Evolutionary conservation across 169 alveolate species (phyloP).

Genomic region (Plasmodium gallinaceum): DNA sequence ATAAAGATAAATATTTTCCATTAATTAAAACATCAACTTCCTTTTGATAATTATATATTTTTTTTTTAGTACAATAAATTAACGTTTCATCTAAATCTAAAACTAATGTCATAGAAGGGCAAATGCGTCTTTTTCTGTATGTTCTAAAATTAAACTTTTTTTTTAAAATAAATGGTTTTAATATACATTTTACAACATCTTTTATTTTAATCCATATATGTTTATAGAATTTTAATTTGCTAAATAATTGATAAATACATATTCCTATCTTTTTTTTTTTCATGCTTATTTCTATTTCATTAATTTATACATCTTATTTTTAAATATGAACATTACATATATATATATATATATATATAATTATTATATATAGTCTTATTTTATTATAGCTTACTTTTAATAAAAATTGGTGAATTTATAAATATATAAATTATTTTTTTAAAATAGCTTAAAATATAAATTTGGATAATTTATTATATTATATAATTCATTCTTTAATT

Average conservation of each 20-base stretch:
- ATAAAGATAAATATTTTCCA: constrained; percentile 68
- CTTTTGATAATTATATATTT: constrained; percentile 44
- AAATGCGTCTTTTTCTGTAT: constrained; percentile 40
- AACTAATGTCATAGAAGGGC: constrained; percentile 79
- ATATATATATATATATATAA: not conserved
- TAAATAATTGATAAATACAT: constrained; percentile 47
- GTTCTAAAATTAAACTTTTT: constrained; percentile 23
- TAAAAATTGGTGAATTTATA: too few species aligned
- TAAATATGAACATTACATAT: not conserved
- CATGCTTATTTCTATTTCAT: constrained; percentile 22
- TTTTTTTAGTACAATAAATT: constrained; percentile 69
- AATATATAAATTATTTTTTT: too few species aligned
- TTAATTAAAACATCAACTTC: constrained; percentile 72
- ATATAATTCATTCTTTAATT: too few species aligned
- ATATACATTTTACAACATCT: constrained; percentile 17
- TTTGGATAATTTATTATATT: too few species aligned
- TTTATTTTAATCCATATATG: constrained; percentile 48
- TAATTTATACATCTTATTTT: not conserved
- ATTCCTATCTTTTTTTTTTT: constrained; percentile 39
- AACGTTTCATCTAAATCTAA: constrained; percentile 85
- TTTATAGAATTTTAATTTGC: constrained; percentile 25
- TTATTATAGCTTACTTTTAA: too few species aligned
- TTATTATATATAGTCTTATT: too few species aligned
- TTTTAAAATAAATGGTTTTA: constrained; percentile 13
- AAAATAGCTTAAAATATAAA: too few species aligned